Base-by-base conservation (phyloP, 257 asterid genomes). In the Plantago elongata region DNA sequence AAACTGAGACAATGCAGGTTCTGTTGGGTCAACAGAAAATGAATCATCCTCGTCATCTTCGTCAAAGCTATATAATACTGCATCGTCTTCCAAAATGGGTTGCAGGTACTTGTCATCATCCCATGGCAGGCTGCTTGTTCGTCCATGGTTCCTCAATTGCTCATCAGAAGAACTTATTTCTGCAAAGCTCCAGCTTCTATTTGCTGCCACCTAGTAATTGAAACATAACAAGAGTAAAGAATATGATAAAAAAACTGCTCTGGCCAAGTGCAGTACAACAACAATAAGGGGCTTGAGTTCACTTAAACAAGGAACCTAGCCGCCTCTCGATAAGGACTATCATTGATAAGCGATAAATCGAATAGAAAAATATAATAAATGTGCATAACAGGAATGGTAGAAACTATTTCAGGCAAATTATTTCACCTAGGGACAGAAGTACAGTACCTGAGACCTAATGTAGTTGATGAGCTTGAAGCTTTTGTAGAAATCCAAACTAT, bases 381-480 rank as follows among this genome's bases (percentile, higher is more conserved):
- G n/a, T n/a, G n/a, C n/a, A n/a, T n/a, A n/a, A n/a, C n/a, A n/a
- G n/a, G n/a, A n/a, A n/a, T n/a, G n/a, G n/a, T n/a, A 13, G 44
- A 47, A 15, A 50, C 63, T 63, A 44, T 11, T 17, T n/a, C 51
- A 5, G 40, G 5, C 13, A 51, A 64, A 55, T 10, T 6, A 11
- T 9, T 1, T 13, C 7, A 57, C 14, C 16, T 13, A 12, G 2
- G 37, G 14, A 47, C 0, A 49, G 45, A 68, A 13, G 3, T 3
- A 1, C 17, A 5, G 34, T 80, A 89, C 98, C 97, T 92, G 86
- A 40, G 81, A 74, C 88, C 98, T 81, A 54, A 92, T 73, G 66
- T 81, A 89, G 71, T 92, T 92, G 72, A 92, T 77, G 71, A 92
- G 87, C 97, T 84, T 86, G 46, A 92, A 75, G 77, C 95, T 77